These are phyloP conservation scores for Falciphora oryzae DNA, from an alignment of 2,329 filamentous ascomycete genomes.

Conservation along the genomic window DNA sequence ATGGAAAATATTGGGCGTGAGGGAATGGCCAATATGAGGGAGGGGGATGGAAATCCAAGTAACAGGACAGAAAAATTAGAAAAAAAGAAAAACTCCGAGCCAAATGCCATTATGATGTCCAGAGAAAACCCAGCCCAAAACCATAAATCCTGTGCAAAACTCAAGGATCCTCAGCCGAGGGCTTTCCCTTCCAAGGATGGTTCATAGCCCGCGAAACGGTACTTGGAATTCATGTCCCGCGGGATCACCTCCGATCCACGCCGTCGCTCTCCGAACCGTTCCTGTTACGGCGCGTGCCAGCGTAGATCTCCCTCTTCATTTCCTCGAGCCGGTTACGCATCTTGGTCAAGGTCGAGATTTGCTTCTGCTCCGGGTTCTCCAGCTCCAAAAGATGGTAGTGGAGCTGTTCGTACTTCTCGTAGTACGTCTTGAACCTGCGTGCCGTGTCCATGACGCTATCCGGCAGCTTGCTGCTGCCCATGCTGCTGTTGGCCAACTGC, in stretches of 20 bases:
- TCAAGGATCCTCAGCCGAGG: too few relatives aligned
- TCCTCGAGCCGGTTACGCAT: conserved; percentile 48
- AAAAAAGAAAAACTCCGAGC: background rate
- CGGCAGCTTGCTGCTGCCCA: conserved; percentile 29
- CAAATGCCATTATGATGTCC: conserved; percentile 6
- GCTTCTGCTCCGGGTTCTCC: conserved; percentile 44
- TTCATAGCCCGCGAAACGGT: too few relatives aligned
- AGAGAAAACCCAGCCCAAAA: conserved; percentile 8
- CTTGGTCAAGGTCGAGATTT: conserved; percentile 44
- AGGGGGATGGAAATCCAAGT: background rate
- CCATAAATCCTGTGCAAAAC: too few relatives aligned
- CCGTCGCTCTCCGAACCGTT: conserved; percentile 5
- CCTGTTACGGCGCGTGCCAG: conserved; percentile 21
- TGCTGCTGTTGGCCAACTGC: background rate
- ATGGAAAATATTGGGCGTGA: background rate
- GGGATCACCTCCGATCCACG: conserved; percentile 2
- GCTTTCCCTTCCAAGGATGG: too few relatives aligned
- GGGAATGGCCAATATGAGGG: background rate
- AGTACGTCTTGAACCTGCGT: conserved; percentile 48
- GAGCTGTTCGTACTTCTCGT: conserved; percentile 50
- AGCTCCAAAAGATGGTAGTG: conserved; percentile 48
- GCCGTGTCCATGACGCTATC: conserved; percentile 48
- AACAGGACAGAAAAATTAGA: too few relatives aligned
- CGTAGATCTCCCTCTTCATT: conserved; percentile 57
- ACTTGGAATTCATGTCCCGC: conserved; percentile 12